A percentile compares a stretch with the other conserved stretches of the same genome.
phyloP scores from a whole-genome alignment of 345 rosid genomes.

The Eutrema yunnanense region DNA sequence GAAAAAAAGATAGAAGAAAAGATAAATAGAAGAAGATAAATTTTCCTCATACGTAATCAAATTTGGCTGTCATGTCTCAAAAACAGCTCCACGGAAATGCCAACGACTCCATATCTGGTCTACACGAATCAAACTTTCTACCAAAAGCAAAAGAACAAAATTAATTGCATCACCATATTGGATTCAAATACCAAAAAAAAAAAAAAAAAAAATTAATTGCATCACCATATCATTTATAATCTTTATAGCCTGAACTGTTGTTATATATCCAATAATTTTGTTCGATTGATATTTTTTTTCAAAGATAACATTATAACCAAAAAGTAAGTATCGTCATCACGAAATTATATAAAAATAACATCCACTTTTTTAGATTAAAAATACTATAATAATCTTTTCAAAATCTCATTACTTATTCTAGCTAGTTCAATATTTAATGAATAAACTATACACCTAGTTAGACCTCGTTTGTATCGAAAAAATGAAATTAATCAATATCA shows the following conservation, averaged over 20 bases:
- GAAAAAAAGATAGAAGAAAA: neutral
- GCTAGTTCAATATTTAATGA: neutral
- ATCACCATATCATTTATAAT: slow-evolving; percentile 1
- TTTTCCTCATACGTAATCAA: neutral
- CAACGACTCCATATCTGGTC: neutral
- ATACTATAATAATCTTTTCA: neutral
- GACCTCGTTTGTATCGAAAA: too few species aligned
- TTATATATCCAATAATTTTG: neutral
- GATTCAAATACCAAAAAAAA: too few species aligned
- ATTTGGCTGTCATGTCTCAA: neutral
- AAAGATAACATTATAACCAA: neutral
- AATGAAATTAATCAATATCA: too few species aligned
- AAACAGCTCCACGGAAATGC: neutral
- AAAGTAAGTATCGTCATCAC: neutral
- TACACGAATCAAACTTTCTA: neutral
- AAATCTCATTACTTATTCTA: neutral
- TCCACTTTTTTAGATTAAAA: neutral
- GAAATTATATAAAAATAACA: neutral
- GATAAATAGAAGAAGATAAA: neutral
- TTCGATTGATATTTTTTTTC: neutral
- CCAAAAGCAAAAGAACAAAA: slow-evolving; percentile 14
- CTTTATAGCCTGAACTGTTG: neutral
- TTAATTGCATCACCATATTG: neutral
- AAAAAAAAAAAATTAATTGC: neutral
- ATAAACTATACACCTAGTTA: too few species aligned